phyloP scores from a whole-genome alignment of 2,329 filamentous ascomycete genomes.

The Allantophomopsis lycopodina region DNA sequence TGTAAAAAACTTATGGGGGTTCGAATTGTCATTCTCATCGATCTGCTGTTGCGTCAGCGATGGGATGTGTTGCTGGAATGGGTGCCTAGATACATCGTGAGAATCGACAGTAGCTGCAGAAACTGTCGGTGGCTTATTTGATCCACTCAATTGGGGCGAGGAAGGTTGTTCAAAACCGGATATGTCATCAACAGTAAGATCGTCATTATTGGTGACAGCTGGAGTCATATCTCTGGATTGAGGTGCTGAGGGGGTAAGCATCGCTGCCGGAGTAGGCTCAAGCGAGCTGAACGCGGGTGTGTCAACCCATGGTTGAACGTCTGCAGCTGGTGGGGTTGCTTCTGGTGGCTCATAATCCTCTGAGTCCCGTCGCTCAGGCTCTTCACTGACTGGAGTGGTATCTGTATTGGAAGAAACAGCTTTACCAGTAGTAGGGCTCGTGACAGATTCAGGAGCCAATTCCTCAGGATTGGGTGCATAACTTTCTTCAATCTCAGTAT shows the following conservation, averaged over 20 bases:
- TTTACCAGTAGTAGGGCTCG: constrained; percentile 4
- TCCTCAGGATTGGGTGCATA: constrained; percentile 8
- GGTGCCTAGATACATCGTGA: too few relatives aligned
- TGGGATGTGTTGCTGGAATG: too few relatives aligned
- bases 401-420: neutral
- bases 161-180: too few relatives aligned
- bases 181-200: too few relatives aligned
- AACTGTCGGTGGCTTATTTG: too few relatives aligned
- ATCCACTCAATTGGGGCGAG: too few relatives aligned
- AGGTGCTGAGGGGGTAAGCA: too few relatives aligned
- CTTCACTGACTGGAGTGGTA: neutral
- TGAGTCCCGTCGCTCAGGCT: constrained; percentile 16
- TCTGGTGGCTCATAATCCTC: constrained; percentile 44
- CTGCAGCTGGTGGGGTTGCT: constrained; percentile 14
- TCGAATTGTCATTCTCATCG: too few relatives aligned
- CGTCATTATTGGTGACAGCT: too few relatives aligned
- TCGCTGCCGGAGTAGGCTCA: constrained; percentile 14
- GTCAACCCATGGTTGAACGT: constrained; percentile 6
- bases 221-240: too few relatives aligned
- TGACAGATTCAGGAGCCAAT: constrained; percentile 2
- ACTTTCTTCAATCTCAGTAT: constrained; percentile 12
- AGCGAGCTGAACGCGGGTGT: constrained; percentile 27
- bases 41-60: too few relatives aligned
- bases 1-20: constrained; percentile 15
- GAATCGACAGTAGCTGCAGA: too few relatives aligned